phyloP scores from a whole-genome alignment of 768 basidiomycete genomes.

The Serendipita vermifera region DNA sequence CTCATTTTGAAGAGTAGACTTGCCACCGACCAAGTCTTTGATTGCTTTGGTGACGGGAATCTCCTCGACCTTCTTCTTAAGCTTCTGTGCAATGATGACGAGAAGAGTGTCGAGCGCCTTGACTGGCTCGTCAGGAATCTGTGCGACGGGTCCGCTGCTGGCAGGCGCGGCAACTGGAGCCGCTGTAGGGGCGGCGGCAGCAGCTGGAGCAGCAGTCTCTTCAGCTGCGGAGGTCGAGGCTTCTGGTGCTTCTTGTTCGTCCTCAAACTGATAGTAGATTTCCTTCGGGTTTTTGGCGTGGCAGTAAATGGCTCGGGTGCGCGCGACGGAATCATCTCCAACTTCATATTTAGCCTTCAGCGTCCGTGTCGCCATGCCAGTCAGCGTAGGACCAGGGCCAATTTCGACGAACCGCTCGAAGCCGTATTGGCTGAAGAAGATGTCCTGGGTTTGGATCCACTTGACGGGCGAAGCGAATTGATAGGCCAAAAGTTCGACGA shows the following conservation, averaged over 20 bases:
- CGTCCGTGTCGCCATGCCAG: conserved; percentile 86
- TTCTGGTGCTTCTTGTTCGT: conserved; percentile 45
- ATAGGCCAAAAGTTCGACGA: conserved; percentile 93
- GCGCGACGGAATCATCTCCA: conserved; percentile 72
- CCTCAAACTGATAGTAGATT: conserved; percentile 96
- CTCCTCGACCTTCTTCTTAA: conserved; percentile 90
- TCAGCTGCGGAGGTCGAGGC: conserved; percentile 22
- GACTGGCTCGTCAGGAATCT: conserved; percentile 81
- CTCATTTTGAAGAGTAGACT: conserved; percentile 97
- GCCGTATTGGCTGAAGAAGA: conserved; percentile 69
- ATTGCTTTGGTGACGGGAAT: conserved; percentile 85
- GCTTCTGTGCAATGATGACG: conserved; percentile 88
- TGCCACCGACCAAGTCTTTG: conserved; percentile 97
- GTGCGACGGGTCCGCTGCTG: conserved; percentile 49
- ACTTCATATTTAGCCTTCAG: conserved; percentile 89
- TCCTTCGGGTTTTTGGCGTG: conserved; percentile 93
- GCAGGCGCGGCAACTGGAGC: conserved; percentile 30
- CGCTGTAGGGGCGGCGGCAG: conserved; percentile 29
- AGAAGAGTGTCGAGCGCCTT: conserved; percentile 81
- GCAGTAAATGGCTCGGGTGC: conserved; percentile 70
- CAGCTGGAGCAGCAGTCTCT: conserved; percentile 26
- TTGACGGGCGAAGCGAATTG: conserved; percentile 98
- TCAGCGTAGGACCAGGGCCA: conserved; percentile 91
- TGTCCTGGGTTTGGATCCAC: conserved; percentile 98
- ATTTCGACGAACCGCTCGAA: conserved; percentile 94